Conservation (phyloP, 306 rosid species). For the Prunus davidiana region DNA sequence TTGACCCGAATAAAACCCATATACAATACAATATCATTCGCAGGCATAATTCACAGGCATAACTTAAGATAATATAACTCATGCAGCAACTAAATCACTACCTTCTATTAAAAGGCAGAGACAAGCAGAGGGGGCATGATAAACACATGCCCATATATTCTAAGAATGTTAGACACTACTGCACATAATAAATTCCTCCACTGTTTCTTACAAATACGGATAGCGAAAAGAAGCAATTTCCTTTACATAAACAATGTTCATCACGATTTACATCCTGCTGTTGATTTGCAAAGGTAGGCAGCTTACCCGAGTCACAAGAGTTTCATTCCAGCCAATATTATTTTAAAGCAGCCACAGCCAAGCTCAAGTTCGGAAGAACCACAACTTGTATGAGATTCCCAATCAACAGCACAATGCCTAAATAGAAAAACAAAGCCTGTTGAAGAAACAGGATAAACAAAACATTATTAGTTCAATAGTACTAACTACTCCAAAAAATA, state of each 20-base stretch:
- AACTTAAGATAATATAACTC: not conserved
- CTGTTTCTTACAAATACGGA: conserved; percentile 39
- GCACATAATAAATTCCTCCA: conserved; percentile 29
- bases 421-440: conserved; percentile 15
- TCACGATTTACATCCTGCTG: conserved; percentile 49
- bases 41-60: not conserved
- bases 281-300: conserved; percentile 35
- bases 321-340: conserved; percentile 33
- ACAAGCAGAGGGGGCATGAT: conserved; percentile 7
- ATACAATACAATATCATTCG: not conserved
- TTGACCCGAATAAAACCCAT: no score
- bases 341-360: conserved; percentile 34
- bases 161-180: conserved; percentile 34
- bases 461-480: not conserved
- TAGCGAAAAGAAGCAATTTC: conserved; percentile 44
- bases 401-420: conserved; percentile 20
- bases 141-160: conserved; percentile 18
- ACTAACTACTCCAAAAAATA: no score
- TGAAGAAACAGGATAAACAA: not conserved
- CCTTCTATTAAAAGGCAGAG: conserved; percentile 1
- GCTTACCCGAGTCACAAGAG: conserved; percentile 37
- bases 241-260: conserved; percentile 54
- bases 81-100: conserved; percentile 9
- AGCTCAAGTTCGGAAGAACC: conserved; percentile 32
- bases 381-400: conserved; percentile 33